Base-by-base conservation (phyloP, 768 basidiomycete genomes). In the Tephrocybe sp. region DNA sequence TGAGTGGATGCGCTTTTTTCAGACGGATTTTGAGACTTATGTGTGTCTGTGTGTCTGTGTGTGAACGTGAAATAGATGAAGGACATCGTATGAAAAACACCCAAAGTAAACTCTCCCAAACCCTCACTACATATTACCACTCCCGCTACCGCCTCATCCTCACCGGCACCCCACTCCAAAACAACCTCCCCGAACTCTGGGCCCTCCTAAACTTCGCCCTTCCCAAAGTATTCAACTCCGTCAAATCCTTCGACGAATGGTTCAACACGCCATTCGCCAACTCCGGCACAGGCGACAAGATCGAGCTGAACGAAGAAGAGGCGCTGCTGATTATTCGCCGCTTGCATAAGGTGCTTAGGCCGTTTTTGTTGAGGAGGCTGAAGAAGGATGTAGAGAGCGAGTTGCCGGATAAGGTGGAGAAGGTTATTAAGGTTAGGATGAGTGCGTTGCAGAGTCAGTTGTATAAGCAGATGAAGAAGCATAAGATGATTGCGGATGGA, bases 211-310 rank as follows among this genome's bases (percentile, higher is more conserved):
- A 98, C 68, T 98, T 98, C 65, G 93, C 89, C 31, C 78, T 93
- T 5, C 92, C 92, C 12, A 93, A 91, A 70, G 84, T 98, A 65
- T 98, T 99, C 79, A 98, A 98, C 73, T 98, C 96, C 0, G 94
- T 97, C 54, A 96, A 98, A 67, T 96, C 94, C 17, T 98, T 99
- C 66, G 97, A 98, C 62, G 97, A 98, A 64, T 99, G 97, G 97
- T 99, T 98, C 79, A 98, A 98, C 73, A 97, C 96, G 1, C 97
- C 97, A 0, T 99, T 99, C 59, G 96, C 97, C 53, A 98, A 92
- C 69, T 92, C 94, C n/a, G 96, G 96, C 26, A 90, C 91, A 0
- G 88, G 89, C 8, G 97, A 99, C 72, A 97, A 96, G 81, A 96
- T 98, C 65, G 94, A 97, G 75, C 69, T 98, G 74, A 97, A 96